Evolutionary conservation across 2,329 filamentous ascomycete genomes (phyloP).

Genomic region (Apiospora arundinis): DNA sequence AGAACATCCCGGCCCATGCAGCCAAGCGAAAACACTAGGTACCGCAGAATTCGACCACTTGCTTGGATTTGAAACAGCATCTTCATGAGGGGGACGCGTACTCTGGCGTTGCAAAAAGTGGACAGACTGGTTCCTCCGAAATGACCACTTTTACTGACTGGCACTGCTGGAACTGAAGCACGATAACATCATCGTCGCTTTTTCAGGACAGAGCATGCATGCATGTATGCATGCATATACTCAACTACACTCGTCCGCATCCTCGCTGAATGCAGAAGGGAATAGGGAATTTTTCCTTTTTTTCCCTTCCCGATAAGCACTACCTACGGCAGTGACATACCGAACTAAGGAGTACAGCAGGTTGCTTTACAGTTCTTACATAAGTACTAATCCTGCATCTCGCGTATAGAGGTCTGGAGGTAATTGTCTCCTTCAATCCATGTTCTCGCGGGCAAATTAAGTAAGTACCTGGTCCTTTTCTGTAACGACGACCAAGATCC

Average conservation of each 20-base stretch:
- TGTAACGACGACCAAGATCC: conserved; percentile 4
- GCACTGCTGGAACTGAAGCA: not conserved
- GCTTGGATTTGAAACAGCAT: conserved; percentile 18
- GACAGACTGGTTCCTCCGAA: not conserved
- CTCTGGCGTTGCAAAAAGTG: conserved; percentile 8
- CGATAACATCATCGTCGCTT: conserved; percentile 9
- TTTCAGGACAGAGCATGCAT: not conserved
- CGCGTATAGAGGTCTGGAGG: too few species aligned
- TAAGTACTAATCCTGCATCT: too few species aligned
- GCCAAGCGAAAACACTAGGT: conserved; percentile 21
- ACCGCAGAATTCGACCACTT: conserved; percentile 19
- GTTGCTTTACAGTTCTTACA: not conserved
- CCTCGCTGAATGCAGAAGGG: not conserved
- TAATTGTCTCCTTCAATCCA: too few species aligned
- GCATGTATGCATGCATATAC: not conserved
- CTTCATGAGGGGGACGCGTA: not conserved
- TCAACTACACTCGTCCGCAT: not conserved
- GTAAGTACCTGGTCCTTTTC: not conserved
- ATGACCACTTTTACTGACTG: not conserved
- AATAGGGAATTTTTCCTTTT: too few species aligned
- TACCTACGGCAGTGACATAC: not conserved
- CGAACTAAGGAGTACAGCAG: too few species aligned
- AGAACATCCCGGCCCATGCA: conserved; percentile 18
- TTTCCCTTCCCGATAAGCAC: not conserved
- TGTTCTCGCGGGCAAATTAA: too few species aligned